Conservation (phyloP, 2,329 filamentous ascomycete genomes). For the Talaromyces piceae region DNA sequence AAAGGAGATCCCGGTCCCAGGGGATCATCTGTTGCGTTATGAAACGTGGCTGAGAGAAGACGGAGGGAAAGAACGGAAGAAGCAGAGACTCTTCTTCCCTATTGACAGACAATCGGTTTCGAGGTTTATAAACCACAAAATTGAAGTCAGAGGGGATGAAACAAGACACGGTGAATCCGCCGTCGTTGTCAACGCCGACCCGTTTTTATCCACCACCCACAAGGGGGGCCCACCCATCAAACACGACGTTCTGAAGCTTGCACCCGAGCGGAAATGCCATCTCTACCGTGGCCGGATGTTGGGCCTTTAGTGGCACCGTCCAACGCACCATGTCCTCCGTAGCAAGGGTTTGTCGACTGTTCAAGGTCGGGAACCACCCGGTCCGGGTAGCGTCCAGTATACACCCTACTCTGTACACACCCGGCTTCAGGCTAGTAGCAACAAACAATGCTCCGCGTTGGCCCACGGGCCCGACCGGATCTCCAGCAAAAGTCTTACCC, state of each 20-base stretch:
- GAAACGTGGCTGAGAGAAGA: neutral
- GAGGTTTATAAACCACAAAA: neutral
- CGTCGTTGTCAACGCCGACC: neutral
- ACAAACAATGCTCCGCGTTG: neutral
- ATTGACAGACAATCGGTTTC: neutral
- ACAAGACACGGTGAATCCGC: neutral
- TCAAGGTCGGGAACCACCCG: neutral
- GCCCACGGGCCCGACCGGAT: neutral
- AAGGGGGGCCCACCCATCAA: conserved; percentile 10
- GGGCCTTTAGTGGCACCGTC: neutral
- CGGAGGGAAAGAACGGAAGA: neutral
- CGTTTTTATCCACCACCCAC: conserved; percentile 2
- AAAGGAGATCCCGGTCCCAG: neutral
- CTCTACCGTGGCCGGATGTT: neutral
- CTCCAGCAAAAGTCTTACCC: neutral
- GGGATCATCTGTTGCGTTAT: neutral
- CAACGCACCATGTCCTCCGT: neutral
- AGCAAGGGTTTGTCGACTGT: neutral
- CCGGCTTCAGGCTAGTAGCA: neutral
- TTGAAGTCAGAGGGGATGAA: neutral
- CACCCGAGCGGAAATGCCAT: neutral
- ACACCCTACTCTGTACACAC: too few relatives aligned
- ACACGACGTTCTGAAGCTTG: neutral
- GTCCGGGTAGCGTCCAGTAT: neutral
- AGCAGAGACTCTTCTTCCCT: neutral